Percentiles rank a stretch among this genome's conserved stretches.
Evolutionary conservation across 805 yeast genomes (phyloP).

Genomic region (Suhomyces vadensis): DNA sequence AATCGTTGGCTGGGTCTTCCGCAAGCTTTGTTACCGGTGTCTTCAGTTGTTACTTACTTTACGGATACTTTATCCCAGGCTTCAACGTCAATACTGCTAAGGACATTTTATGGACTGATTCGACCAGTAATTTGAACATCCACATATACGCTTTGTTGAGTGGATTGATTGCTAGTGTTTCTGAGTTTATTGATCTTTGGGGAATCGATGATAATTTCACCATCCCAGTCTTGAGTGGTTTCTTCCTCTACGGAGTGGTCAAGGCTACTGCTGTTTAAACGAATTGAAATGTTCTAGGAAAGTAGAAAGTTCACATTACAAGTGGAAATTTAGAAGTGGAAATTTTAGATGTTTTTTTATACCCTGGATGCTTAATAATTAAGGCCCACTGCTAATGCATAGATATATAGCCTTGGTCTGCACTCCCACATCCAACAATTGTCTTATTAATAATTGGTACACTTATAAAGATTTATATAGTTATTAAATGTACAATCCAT

Average conservation of each 20-base stretch:
- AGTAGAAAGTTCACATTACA: too few species aligned
- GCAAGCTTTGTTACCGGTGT: slow-evolving; percentile 84
- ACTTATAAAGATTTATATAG: neutral
- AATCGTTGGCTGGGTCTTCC: slow-evolving; percentile 85
- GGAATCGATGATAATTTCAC: slow-evolving; percentile 91
- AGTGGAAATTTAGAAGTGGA: neutral
- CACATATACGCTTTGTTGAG: slow-evolving; percentile 55
- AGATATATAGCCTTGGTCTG: too few species aligned
- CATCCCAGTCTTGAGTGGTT: slow-evolving; percentile 83
- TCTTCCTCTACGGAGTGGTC: slow-evolving; percentile 56
- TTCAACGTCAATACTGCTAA: slow-evolving; percentile 57
- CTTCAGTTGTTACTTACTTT: slow-evolving; percentile 62
- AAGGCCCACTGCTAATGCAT: too few species aligned
- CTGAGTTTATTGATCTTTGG: slow-evolving; percentile 79
- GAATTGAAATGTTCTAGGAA: too few species aligned
- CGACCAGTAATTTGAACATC: slow-evolving; percentile 57
- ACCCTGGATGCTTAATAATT: neutral
- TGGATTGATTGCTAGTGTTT: slow-evolving; percentile 81
- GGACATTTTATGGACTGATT: slow-evolving; percentile 65
- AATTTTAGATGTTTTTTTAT: neutral
- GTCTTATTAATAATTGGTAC: neutral
- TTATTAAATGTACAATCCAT: neutral
- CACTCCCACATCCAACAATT: neutral
- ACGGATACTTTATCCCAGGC: slow-evolving; percentile 70
- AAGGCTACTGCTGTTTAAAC: slow-evolving; percentile 13